These are phyloP conservation scores for Ceraceosorus guamensis DNA, from an alignment of 1,284 basidiomycete species.

Conservation along the genomic window DNA sequence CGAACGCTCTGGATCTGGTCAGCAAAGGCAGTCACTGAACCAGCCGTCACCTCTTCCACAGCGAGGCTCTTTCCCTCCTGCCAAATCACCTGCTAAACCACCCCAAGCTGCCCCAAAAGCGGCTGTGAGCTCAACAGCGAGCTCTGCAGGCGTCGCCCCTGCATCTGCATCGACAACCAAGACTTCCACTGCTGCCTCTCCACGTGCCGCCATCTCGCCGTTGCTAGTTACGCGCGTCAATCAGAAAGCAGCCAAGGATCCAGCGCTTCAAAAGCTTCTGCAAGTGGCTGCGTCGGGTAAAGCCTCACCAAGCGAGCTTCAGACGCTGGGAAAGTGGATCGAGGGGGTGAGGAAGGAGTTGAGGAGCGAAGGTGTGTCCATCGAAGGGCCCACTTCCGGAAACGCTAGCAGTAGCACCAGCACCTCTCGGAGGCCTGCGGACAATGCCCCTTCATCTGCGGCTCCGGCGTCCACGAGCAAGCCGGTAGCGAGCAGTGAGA, in stretches of 20 bases:
- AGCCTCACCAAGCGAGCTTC: constrained; percentile 30
- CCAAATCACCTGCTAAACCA: no score
- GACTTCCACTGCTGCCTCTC: not conserved
- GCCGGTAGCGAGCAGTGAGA: no score
- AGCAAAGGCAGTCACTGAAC: no score
- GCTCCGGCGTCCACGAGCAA: no score
- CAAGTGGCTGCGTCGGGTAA: constrained; percentile 32
- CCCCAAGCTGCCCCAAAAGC: no score
- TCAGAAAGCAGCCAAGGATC: constrained; percentile 27
- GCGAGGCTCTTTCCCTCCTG: no score
- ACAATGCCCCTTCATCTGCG: no score
- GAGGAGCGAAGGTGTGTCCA: not conserved
- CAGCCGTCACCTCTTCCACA: no score
- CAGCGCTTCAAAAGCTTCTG: constrained; percentile 29
- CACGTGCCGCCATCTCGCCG: constrained; percentile 10
- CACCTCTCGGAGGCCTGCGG: no score
- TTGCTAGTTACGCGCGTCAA: constrained; percentile 31
- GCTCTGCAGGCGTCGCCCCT: not conserved
- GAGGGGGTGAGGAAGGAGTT: constrained; percentile 11
- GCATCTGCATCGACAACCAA: constrained; percentile 5
- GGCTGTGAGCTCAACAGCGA: not conserved
- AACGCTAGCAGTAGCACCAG: no score
- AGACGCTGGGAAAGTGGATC: constrained; percentile 32
- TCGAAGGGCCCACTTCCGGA: not conserved
- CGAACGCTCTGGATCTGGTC: no score